Evolutionary conservation across 106 monocot genomes (phyloP), one percentile per base, ranked within the genome.

Genomic region (Chionographis japonica): DNA sequence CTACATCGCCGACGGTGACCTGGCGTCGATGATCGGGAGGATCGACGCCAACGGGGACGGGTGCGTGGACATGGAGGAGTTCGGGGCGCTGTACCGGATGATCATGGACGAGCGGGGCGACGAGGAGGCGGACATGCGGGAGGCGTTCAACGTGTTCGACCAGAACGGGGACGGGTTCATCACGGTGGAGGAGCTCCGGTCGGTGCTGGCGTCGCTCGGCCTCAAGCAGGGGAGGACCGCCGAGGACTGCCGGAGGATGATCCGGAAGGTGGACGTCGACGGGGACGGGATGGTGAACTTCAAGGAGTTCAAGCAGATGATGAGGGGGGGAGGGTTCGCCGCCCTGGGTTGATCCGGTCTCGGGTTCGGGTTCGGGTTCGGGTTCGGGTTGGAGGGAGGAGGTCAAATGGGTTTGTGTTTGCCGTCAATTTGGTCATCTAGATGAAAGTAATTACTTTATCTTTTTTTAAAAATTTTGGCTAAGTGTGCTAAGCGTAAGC

Each of bases 71-170:
- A 38, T 56, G 14, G 55, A 65, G 6, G 73, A 73, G 73, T 64
- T 73, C 50, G 56, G 39, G 19, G 73, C 37, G 38, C 40, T 73
- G 17, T 63, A 73, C 53, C 12, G 20, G 54, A 55, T 11, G 49
- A 76, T 81, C 52, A 74, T 76, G 71, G 81, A 65, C n/a, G 78
- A 50, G 66, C 49, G 52, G 20, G 20, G 51, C 6, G 46, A 40
- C 15, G 56, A 66, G 54, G 80, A 84, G 36, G 79, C 76, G 75
- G 76, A 84, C 64, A 76, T 84, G 70, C 11, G 62, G 39, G 79
- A 84, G 75, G 84, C 79, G 14, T 84, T 84, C 71, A 74, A 84
- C 17, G 79, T 83, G 37, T 83, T 83, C 66, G 78, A 83, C 66
- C 70, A 75, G 71, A 79, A 83, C 70, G 83, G 78, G 10, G 75